phyloP scores from a whole-genome alignment of 345 rosid genomes.

The Alliaria petiolata region DNA sequence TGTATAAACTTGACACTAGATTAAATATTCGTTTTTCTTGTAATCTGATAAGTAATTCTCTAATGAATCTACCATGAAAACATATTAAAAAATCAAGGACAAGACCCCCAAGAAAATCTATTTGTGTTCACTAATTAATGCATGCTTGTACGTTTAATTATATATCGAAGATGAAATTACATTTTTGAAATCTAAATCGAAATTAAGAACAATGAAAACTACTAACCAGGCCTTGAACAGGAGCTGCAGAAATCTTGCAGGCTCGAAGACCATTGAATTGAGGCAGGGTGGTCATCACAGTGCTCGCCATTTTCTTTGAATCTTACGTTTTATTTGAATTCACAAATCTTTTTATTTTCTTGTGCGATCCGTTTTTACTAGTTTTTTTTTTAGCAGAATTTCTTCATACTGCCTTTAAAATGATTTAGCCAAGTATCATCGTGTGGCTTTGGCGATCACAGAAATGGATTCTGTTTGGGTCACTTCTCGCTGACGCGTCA shows the following conservation, averaged over 20 bases:
- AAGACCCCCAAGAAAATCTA: not conserved
- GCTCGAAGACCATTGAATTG: slow-evolving; percentile 71
- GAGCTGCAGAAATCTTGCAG: slow-evolving; percentile 41
- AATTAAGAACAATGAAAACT: not conserved
- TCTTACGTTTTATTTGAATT: not conserved
- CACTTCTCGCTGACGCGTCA: slow-evolving; percentile 49
- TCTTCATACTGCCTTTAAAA: slow-evolving; percentile 17
- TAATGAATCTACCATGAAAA: not conserved
- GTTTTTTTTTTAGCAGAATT: not conserved
- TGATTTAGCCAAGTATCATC: slow-evolving; percentile 26
- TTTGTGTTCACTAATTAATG: not conserved
- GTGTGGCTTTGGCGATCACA: slow-evolving; percentile 46
- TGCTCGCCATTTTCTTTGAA: slow-evolving; percentile 43
- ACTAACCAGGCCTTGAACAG: slow-evolving; percentile 59
- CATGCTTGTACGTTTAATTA: no score
- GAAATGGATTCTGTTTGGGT: slow-evolving; percentile 61
- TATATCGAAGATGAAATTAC: no score
- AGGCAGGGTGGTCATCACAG: slow-evolving; percentile 57
- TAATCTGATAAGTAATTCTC: not conserved
- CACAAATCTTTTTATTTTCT: not conserved
- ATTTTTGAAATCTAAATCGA: not conserved
- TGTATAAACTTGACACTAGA: no score
- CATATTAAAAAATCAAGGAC: not conserved
- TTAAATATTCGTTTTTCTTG: not conserved
- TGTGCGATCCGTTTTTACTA: not conserved